Evolutionary conservation across 345 rosid species (phyloP).

Genomic region (Pugionium dolabratum): DNA sequence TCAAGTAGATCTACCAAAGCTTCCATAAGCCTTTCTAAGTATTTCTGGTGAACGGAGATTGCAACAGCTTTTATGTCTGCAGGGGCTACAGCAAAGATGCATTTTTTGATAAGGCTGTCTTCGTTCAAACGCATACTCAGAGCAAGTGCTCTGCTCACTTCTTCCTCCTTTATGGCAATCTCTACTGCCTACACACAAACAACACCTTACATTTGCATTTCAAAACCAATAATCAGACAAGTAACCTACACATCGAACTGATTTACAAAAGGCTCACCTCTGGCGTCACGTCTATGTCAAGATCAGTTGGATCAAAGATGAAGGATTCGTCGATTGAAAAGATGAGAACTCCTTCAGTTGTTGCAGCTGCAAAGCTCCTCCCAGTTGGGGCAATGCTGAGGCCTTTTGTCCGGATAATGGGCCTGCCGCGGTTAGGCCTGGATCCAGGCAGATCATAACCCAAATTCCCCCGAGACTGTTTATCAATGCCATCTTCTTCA

Average conservation of each 20-base stretch:
- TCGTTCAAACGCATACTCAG: constrained; percentile 93
- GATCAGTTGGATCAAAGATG: constrained; percentile 96
- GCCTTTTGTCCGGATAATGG: constrained; percentile 74
- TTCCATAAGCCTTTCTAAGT: constrained; percentile 80
- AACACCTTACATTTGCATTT: constrained; percentile 10
- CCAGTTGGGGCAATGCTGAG: constrained; percentile 95
- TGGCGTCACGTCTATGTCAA: constrained; percentile 95
- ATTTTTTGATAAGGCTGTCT: constrained; percentile 70
- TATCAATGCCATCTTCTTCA: constrained; percentile 79
- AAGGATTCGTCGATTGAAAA: constrained; percentile 87
- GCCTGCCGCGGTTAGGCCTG: constrained; percentile 77
- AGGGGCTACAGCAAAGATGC: constrained; percentile 76
- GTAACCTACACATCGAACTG: background rate
- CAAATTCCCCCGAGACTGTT: constrained; percentile 69
- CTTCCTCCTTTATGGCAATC: constrained; percentile 61
- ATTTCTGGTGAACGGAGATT: constrained; percentile 59
- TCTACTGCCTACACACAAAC: constrained; percentile 71
- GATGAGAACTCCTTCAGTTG: constrained; percentile 94
- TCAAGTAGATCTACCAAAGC: constrained; percentile 82
- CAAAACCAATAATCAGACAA: constrained; percentile 5
- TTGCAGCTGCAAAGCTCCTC: constrained; percentile 85
- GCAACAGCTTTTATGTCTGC: constrained; percentile 69
- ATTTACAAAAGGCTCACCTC: constrained; percentile 54
- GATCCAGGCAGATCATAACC: constrained; percentile 92
- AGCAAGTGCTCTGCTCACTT: constrained; percentile 69